Evolutionary conservation across 2,329 filamentous ascomycete species (phyloP), one percentile per base, ranked within the genome.

Genomic region (Penicillium sp.): DNA sequence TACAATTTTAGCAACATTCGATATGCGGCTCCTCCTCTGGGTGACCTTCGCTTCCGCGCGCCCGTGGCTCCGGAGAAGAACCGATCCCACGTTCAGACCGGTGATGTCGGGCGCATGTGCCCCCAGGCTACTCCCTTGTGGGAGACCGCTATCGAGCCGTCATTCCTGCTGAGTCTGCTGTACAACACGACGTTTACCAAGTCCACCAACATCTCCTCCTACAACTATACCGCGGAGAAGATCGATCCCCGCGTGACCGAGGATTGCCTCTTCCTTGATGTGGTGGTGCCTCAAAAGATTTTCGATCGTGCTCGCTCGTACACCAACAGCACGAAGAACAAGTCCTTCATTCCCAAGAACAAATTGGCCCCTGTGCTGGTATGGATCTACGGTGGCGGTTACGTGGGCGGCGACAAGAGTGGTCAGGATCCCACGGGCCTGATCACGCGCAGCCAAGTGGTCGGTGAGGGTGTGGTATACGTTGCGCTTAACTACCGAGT

Each of bases 1-100:
- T 80, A 78, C 62, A 77, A 75, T 51, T 81, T 81, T 64, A 73
- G 66, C 45, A 80, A 81, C 55, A 79, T 81, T 51, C 73, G 78
- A 38, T 82, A 76, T 60, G 79, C 76, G 5, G 74, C 75, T 26
- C 72, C 79, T 11, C 78, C 79, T 1, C 51, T 76, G 2, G 77
- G 75, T 8, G 57, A 77, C 11, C 60, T 78, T 39, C 68, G 79
- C 25, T 81, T 79, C 53, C 68, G 68, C 13, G 70, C 73, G 28
- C 77, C 79, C 3, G 64, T 66, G 24, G 54, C 65, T 8, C 74
- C 75, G 3, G 62, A 62, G 6, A 54, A 63, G 39, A 72, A 78
- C 54, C 69, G 76, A 29, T 64, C 68, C 5, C 51, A 56, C 1
- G 63, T 80, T n/a, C 71, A 78, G 40, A 71, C 64, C 38, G 77